Evolutionary conservation across 208 protist species (phyloP).

Genomic region (Trypanosoma cruzi): DNA sequence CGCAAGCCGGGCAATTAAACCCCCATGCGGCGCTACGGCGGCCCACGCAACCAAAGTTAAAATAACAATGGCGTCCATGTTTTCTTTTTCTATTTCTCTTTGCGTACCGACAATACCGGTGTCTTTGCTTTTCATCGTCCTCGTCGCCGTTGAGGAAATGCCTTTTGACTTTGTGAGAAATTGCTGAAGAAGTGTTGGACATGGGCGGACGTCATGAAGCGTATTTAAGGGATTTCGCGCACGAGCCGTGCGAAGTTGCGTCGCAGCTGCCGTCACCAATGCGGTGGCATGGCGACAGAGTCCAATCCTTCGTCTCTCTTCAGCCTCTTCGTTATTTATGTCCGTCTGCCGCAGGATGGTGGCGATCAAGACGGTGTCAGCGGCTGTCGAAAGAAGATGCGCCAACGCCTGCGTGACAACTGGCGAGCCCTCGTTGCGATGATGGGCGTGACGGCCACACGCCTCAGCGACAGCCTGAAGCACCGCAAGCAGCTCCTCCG

Average conservation of each 20-base stretch:
- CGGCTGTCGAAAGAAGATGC: conserved; percentile 35
- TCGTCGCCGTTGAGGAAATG: background rate
- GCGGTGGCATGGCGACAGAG: conserved; percentile 39
- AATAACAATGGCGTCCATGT: conserved; percentile 18
- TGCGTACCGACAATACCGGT: background rate
- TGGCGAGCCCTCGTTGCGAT: conserved; percentile 27
- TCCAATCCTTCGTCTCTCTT: conserved; percentile 18
- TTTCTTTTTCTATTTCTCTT: too few relatives aligned
- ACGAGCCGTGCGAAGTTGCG: conserved; percentile 48
- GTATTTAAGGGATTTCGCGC: conserved; percentile 22
- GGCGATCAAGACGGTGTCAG: conserved; percentile 21
- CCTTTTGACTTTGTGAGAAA: conserved; percentile 44
- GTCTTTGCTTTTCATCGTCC: background rate
- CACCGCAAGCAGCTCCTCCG: conserved; percentile 33
- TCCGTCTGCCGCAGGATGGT: conserved; percentile 24
- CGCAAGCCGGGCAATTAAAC: conserved; percentile 14
- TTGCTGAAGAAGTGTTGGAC: conserved; percentile 47
- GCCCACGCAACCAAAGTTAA: conserved; percentile 22
- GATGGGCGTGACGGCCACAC: conserved; percentile 29
- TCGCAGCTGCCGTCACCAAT: conserved; percentile 36
- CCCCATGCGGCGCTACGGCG: background rate
- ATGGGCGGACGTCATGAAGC: conserved; percentile 45
- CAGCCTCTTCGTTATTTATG: background rate
- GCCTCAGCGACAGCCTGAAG: conserved; percentile 38
- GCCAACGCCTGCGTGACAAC: conserved; percentile 47